Evolutionary conservation across 345 rosid species (phyloP), one percentile per base, ranked within the genome.

Genomic region (Acer negundo): DNA sequence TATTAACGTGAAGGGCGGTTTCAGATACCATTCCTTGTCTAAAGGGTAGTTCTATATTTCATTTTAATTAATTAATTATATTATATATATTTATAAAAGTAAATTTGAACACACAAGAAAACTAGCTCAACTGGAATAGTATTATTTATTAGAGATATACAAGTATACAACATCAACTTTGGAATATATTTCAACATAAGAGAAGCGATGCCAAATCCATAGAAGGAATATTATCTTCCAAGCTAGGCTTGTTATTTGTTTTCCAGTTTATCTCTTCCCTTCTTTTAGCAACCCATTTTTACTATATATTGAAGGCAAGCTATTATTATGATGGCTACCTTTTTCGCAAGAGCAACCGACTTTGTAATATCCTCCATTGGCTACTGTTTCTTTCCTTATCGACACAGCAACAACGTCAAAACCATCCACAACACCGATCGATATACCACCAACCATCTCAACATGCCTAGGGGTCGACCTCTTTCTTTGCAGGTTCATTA

Each of bases 401-500:
- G 73, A 69, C 81, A 88, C 40, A 65, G 0, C 38, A 4, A 4
- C 38, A 4, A 35, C 38, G 62, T 78, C 76, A 74, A 62, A 65
- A 74, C 17, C 67, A 44, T 24, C 84, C 85, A 12, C 76, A 64
- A 35, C 63, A 49, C 75, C 73, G 4, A 35, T 35, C 38, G 38
- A 35, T 35, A 35, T 35, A 35, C 38, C 38, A 78, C 44, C 79
- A 53, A 73, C 26, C 63, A 4, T 59, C 63, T 20, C 83, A 84
- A 81, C 88, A 95, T 89, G 95, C 88, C 91, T 22, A 90, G 80
- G 93, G 84, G 82, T 28, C 92, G 86, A 66, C 97, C 92, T 73
- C 93, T 95, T 84, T 93, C 97, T 78, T 86, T 95, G 87, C 97
- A 93, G 98, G 98, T 92, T 86, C 28, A 77, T 68, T 77, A 46